Percentiles rank a stretch among this genome's conserved stretches.
Conservation (phyloP, 2,329 filamentous ascomycete genomes). For the Ophiosphaerella narmari region DNA sequence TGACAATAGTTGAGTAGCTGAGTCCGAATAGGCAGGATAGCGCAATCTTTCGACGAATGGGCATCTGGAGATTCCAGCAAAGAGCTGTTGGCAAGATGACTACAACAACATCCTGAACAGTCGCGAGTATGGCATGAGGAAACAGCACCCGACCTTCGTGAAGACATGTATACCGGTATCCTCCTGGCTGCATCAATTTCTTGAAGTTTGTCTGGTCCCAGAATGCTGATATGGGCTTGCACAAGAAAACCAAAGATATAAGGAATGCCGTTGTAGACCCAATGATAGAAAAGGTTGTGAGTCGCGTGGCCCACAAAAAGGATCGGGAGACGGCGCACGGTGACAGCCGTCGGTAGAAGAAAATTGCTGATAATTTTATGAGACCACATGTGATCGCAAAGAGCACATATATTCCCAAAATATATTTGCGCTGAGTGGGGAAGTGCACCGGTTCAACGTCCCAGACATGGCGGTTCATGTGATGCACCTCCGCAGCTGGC, state of each 20-base stretch:
- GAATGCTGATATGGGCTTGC: slow-evolving; percentile 17
- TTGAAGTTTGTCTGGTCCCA: slow-evolving; percentile 20
- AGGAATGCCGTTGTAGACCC: slow-evolving; percentile 19
- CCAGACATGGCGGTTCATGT: slow-evolving; percentile 21
- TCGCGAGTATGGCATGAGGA: slow-evolving; percentile 15
- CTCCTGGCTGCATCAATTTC: slow-evolving; percentile 1
- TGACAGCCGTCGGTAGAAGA: slow-evolving; percentile 26
- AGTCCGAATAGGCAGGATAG: slow-evolving; percentile 22
- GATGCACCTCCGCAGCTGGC: not conserved
- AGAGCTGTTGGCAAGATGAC: slow-evolving; percentile 20
- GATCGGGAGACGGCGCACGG: slow-evolving; percentile 9
- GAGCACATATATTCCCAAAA: slow-evolving; percentile 19
- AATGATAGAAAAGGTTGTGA: slow-evolving; percentile 16
- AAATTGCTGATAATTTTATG: slow-evolving; percentile 31
- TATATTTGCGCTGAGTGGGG: slow-evolving; percentile 11
- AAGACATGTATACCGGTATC: slow-evolving; percentile 16
- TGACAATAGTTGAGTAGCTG: slow-evolving; percentile 14
- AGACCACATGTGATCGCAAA: slow-evolving; percentile 18
- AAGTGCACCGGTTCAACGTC: slow-evolving; percentile 12
- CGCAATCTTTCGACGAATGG: slow-evolving; percentile 19
- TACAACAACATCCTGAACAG: slow-evolving; percentile 21
- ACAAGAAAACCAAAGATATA: slow-evolving; percentile 11
- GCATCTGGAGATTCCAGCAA: slow-evolving; percentile 27
- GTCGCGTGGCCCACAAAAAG: slow-evolving; percentile 17
- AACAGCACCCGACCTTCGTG: slow-evolving; percentile 21